Evolutionary conservation across 768 basidiomycete genomes (phyloP).

Genomic region (Phanerochaete carnosa): DNA sequence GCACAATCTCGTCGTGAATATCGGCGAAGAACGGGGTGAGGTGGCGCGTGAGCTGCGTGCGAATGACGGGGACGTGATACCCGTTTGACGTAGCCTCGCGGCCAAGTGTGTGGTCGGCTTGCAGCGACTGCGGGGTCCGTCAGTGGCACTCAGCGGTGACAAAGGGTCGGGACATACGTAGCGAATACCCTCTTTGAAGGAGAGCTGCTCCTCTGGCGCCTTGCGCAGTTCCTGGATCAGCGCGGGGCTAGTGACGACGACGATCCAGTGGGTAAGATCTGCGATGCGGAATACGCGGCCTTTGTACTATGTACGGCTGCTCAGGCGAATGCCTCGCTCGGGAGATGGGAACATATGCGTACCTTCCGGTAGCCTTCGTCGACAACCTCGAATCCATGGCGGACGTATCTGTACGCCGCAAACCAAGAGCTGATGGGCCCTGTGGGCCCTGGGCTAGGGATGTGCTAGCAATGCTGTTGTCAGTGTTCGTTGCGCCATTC

Average conservation of each 20-base stretch:
- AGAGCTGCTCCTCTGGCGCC: constrained; percentile 36
- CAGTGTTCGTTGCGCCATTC: not conserved
- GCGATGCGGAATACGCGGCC: constrained; percentile 30
- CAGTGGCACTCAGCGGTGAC: not conserved
- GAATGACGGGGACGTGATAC: constrained; percentile 25
- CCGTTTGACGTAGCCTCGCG: constrained; percentile 14
- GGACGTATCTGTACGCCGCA: not conserved
- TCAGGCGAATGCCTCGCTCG: not conserved
- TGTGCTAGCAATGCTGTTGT: not conserved
- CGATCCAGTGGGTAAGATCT: constrained; percentile 31
- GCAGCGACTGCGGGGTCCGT: constrained; percentile 27
- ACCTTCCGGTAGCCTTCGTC: not conserved
- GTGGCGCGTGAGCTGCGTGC: constrained; percentile 6
- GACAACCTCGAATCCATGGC: not conserved
- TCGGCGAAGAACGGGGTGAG: constrained; percentile 15
- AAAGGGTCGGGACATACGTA: constrained; percentile 16
- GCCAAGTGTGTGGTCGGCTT: constrained; percentile 34
- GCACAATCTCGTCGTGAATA: constrained; percentile 19
- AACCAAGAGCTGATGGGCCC: not conserved
- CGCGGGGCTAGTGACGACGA: constrained; percentile 30
- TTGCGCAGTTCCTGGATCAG: constrained; percentile 39
- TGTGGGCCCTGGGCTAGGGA: not conserved
- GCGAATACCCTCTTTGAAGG: constrained; percentile 25
- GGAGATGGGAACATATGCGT: not conserved
- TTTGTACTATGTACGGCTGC: constrained; percentile 20